Base-by-base conservation (phyloP, 192 early-diverging fungal species). In the Spizellomyces punctatus region DNA sequence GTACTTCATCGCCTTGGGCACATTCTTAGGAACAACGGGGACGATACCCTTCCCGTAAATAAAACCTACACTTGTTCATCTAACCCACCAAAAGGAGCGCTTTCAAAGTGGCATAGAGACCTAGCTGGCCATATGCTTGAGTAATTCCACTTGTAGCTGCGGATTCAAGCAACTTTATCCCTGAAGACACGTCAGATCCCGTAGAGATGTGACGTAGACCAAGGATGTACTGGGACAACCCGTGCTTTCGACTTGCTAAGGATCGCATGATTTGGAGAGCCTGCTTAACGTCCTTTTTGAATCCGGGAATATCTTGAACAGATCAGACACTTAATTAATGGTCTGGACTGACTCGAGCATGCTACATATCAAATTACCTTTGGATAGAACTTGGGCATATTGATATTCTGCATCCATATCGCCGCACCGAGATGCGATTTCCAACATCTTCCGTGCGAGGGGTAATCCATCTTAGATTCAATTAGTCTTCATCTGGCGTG, bases 401-500 rank as follows among this genome's bases (percentile, higher is more conserved):
- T 76, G 54, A 49, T 76, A 73, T n/a, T 73, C 70, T 4, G 78
- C 79, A 64, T 76, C 67, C 63, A 71, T 12, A 41, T 76, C 61
- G 6, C 79, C 75, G 17, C 44, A 59, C 17, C 48, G 44, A 6
- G 58, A 36, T 12, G 60, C 70, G 7, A 73, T 55, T n/a, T 68
- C 59, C 1, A 79, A 55, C 6, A 79, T n/a, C 4, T 41, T 14
- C 36, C 44, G 44, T 17, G 58, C 78, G 19, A 79, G 64, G 7
- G 52, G 47, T 57, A 49, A 10, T 7, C 73, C 68, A 6, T 66
- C 73, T 60, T 45, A 12, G 10, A 46, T 47, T n/a, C 42, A 64
- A 10, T 22, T 22, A 9, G 17, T 52, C 56, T 5, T 5, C 16
- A 62, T 59, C 6, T 9, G 0, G 61, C 72, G 50, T 27, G 46